Conservation (phyloP, 2,329 filamentous ascomycete genomes). For the Penicillium decumbens region DNA sequence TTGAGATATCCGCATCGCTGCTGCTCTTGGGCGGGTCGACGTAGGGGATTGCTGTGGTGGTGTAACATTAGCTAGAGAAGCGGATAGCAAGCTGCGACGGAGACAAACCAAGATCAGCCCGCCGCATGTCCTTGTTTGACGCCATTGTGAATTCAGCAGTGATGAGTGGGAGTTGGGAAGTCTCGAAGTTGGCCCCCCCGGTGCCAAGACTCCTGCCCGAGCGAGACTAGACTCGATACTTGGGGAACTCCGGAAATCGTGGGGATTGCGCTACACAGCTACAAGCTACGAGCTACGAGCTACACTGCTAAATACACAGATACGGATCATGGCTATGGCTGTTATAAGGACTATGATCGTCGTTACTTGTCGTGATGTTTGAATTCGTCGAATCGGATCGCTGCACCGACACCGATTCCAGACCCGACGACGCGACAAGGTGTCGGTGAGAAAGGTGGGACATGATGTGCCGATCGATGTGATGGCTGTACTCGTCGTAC, state of each 20-base stretch:
- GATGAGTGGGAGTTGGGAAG: slow-evolving; percentile 10
- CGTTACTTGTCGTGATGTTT: not conserved
- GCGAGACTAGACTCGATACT: slow-evolving; percentile 8
- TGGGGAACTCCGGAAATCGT: not conserved
- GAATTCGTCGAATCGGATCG: not conserved
- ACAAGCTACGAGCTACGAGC: no score
- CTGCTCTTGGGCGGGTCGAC: slow-evolving; percentile 66
- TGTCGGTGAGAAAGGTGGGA: slow-evolving; percentile 9
- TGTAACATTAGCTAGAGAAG: slow-evolving; percentile 2
- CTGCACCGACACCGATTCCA: slow-evolving; percentile 1
- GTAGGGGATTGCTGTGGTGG: slow-evolving; percentile 73
- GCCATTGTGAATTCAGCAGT: slow-evolving; percentile 49
- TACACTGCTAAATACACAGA: not conserved
- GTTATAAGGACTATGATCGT: not conserved
- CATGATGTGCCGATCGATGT: slow-evolving; percentile 11
- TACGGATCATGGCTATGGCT: not conserved
- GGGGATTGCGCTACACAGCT: not conserved
- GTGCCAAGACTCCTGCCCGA: slow-evolving; percentile 7
- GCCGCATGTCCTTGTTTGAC: slow-evolving; percentile 70
- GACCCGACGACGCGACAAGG: not conserved
- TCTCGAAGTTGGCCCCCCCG: slow-evolving; percentile 4
- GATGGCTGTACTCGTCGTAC: slow-evolving; percentile 4
- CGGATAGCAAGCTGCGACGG: not conserved
- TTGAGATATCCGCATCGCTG: slow-evolving; percentile 63
- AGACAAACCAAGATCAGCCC: slow-evolving; percentile 64